phyloP scores from a whole-genome alignment of 1,284 basidiomycete species.

The Puccinia hordei region DNA sequence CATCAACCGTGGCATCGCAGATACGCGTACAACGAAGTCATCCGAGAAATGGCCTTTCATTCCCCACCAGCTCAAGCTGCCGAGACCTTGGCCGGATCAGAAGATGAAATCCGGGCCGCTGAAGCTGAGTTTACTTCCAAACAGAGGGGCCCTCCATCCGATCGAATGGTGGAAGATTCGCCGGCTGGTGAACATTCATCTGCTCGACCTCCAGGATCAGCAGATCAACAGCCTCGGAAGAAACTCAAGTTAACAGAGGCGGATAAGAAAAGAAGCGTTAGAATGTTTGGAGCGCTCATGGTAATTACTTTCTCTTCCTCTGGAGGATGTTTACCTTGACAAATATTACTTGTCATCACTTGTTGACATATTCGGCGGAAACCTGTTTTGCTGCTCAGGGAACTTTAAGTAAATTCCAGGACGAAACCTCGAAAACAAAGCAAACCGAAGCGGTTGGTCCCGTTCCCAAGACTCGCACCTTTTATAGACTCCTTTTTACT shows the following conservation, averaged over 20 bases:
- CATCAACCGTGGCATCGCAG: no score
- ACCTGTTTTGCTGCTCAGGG: slow-evolving; percentile 20
- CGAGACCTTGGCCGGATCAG: background rate
- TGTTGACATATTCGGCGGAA: background rate
- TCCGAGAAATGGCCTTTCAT: background rate
- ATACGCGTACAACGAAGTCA: background rate
- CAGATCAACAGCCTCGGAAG: slow-evolving; percentile 40
- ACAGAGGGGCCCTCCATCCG: background rate
- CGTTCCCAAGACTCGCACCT: background rate
- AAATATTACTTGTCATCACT: background rate
- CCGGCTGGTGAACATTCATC: background rate
- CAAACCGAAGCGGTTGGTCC: slow-evolving; percentile 49
- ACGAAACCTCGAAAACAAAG: slow-evolving; percentile 44
- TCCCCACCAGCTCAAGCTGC: background rate
- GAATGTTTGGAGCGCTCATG: slow-evolving; percentile 51
- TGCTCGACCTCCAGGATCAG: background rate
- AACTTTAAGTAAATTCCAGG: slow-evolving; percentile 47
- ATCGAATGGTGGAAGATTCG: slow-evolving; percentile 7
- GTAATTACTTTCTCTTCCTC: no score
- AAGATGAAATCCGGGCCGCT: slow-evolving; percentile 36
- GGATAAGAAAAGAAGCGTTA: slow-evolving; percentile 47
- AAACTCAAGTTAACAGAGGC: slow-evolving; percentile 50
- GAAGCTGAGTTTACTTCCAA: slow-evolving; percentile 34
- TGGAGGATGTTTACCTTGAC: background rate
- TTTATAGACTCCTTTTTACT: background rate